Evolutionary conservation across 306 rosid genomes (phyloP).

Genomic region (Quercus engelmannii): DNA sequence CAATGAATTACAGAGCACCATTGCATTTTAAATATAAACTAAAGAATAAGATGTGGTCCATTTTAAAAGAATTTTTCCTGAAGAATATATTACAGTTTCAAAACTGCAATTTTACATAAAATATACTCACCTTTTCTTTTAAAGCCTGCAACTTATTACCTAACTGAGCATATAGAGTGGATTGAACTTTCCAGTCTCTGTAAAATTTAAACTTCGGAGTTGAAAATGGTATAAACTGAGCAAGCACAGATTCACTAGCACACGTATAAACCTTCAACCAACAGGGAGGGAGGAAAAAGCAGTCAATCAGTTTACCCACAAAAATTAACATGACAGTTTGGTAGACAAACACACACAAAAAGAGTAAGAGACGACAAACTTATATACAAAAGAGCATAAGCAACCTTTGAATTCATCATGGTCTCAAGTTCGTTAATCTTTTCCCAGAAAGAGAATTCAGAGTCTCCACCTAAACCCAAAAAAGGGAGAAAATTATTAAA

Average conservation of each 20-base stretch:
- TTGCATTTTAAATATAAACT: not conserved
- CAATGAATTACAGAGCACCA: not conserved
- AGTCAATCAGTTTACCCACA: not conserved
- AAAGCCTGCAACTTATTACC: conserved; percentile 23
- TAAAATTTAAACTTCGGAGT: conserved; percentile 67
- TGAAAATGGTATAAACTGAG: conserved; percentile 57
- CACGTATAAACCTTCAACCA: conserved; percentile 76
- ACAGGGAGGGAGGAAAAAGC: not conserved
- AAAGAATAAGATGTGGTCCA: not conserved
- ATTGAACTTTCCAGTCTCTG: conserved; percentile 27
- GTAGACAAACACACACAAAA: not conserved
- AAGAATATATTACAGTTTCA: not conserved
- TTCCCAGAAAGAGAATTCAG: conserved; percentile 36
- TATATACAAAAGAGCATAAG: conserved; percentile 14
- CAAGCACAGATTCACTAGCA: conserved; percentile 58
- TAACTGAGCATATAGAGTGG: conserved; percentile 23
- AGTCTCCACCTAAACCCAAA: conserved; percentile 48
- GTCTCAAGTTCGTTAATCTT: conserved; percentile 52
- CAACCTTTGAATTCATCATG: conserved; percentile 80
- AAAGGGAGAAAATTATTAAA: conserved; percentile 7
- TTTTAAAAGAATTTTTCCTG: not conserved
- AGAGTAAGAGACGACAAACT: not conserved
- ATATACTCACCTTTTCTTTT: conserved; percentile 48
- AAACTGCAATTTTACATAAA: not conserved
- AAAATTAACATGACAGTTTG: not conserved